Conservation (phyloP, 2,329 filamentous ascomycete species). For the Aspergillus flavus region DNA sequence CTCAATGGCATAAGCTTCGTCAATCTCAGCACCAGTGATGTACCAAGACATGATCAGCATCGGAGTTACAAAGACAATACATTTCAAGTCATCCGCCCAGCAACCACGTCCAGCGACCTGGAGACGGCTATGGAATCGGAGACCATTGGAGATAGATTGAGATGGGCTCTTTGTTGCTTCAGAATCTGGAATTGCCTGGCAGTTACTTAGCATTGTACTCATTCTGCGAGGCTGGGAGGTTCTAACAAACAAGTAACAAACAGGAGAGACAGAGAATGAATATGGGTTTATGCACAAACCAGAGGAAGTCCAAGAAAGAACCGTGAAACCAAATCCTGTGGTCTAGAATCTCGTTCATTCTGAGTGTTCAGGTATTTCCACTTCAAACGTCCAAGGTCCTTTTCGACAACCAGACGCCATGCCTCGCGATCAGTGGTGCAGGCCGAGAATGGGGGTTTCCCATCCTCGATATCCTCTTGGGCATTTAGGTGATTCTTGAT, state of each 20-base stretch:
- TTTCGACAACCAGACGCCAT: neutral
- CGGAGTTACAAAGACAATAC: conserved; percentile 13
- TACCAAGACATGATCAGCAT: conserved; percentile 13
- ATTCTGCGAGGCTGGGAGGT: neutral
- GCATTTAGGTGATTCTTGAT: neutral
- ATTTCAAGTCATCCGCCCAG: conserved; percentile 11
- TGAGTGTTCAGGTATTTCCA: neutral
- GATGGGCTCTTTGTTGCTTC: neutral
- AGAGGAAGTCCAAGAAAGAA: neutral
- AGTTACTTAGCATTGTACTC: neutral
- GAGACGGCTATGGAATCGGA: neutral
- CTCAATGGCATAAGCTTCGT: conserved; percentile 2
- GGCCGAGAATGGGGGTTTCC: neutral
- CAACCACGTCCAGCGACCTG: conserved; percentile 8
- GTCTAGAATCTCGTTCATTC: neutral
- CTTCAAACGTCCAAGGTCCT: neutral
- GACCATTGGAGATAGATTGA: neutral
- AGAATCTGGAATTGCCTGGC: neutral
- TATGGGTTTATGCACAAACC: neutral
- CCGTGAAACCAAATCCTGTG: neutral
- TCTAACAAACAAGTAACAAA: neutral
- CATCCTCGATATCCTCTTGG: neutral
- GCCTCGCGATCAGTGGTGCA: neutral
- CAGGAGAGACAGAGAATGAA: too few species aligned
- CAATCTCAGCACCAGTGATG: conserved; percentile 5